phyloP scores from a whole-genome alignment of 2,329 filamentous ascomycete species.

The Neopestalotiopsis sp. region DNA sequence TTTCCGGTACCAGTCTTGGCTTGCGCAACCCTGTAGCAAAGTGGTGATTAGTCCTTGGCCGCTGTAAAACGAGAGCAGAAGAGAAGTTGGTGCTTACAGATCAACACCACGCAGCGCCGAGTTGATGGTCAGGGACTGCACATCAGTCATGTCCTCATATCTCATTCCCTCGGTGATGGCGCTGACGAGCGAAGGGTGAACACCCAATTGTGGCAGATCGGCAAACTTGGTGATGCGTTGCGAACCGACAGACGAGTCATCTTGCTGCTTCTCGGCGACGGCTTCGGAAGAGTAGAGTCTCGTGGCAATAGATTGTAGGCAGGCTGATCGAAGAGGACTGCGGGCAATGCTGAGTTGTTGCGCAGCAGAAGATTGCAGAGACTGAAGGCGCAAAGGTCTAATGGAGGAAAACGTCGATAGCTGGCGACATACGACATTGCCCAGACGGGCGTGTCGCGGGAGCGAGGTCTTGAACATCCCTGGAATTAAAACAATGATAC shows the following conservation, averaged over 20 bases:
- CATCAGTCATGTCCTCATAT: conserved; percentile 88
- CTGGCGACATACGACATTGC: conserved; percentile 20
- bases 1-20: conserved; percentile 98
- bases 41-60: not conserved
- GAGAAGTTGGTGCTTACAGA: conserved; percentile 63
- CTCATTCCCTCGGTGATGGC: conserved; percentile 75
- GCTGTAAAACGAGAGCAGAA: not conserved
- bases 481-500: not conserved
- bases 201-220: conserved; percentile 50
- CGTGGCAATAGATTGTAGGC: not conserved
- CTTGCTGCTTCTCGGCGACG: conserved; percentile 3
- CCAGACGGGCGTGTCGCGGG: conserved; percentile 21
- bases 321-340: not conserved
- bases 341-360: conserved; percentile 9
- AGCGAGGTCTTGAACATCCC: conserved; percentile 23
- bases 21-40: conserved; percentile 73
- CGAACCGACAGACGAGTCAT: conserved; percentile 15
- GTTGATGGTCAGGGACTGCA: conserved; percentile 84
- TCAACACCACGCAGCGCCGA: conserved; percentile 81
- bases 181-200: conserved; percentile 69
- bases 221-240: conserved; percentile 45
- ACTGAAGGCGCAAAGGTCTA: conserved; percentile 19
- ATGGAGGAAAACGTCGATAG: conserved; percentile 19
- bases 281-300: conserved; percentile 20
- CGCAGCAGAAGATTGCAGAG: conserved; percentile 10